Base-by-base conservation (phyloP, 2,329 filamentous ascomycete genomes). In the Colletotrichum magnum region DNA sequence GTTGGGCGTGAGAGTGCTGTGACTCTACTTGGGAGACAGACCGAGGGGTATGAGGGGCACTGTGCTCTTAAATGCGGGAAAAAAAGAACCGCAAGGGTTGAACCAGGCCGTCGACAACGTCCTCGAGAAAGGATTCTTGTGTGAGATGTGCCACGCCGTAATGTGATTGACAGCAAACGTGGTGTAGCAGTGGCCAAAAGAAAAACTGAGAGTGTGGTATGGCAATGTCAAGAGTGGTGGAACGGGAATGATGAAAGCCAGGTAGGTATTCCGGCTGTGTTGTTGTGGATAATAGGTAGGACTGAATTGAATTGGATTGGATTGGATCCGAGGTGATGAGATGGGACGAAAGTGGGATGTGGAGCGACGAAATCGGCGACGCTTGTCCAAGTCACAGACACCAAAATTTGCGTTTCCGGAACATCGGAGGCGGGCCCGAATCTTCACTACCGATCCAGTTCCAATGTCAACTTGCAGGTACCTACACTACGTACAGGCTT, bases 281-380 rank as follows among this genome's bases (percentile, higher is more conserved):
- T 62, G 48, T 32, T 24, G 59, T 64, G 28, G 60, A 50, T 56
- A 36, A 36, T 36, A 36, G 32, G 32, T 36, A 36, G 32, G 32
- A 36, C 32, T 63, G 60, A 15, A 56, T 62, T 62, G 48, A 47
- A 54, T 63, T 69, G 45, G 51, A 62, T 61, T 54, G 54, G 41
- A 52, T 39, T 50, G 47, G 52, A 59, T 45, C 50, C 43, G 26
- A 61, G 50, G 45, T 51, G 48, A 58, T 63, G 45, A 58, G 67
- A 52, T 69, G 62, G 67, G 67, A 67, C 58, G 64, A 59, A 68
- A 58, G 64, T 70, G 64, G 64, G 68, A 70, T 62, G 64, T 69
- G 58, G 67, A 58, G 68, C 64, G 68, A 70, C 68, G 68, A 70
- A 68, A 70, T 70, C 68, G 68, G 68, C 68, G 64, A 64, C 52